Base-by-base conservation (phyloP, 805 yeast genomes). In the Cyberlindnera maritima region DNA sequence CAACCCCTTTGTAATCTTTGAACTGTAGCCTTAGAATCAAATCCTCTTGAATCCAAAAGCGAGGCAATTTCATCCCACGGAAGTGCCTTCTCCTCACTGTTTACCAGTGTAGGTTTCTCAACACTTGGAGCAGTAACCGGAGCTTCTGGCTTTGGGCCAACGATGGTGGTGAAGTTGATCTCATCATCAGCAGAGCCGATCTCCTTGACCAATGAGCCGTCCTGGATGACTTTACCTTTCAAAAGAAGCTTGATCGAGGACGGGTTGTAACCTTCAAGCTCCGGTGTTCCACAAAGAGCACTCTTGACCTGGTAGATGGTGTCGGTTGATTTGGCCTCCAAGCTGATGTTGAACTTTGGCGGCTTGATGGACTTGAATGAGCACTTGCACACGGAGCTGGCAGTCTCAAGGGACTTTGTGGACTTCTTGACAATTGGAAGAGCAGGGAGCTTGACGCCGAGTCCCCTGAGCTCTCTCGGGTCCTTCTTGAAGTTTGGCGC, bases 291-390 rank as follows among this genome's bases (percentile, higher is more conserved):
- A 1, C 61, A 49, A n/a, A 66, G 46, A 19, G 53, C 58, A 17
- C 58, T 44, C 49, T 71, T 71, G 17, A 69, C 61, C 41, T 64
- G 65, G 31, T 55, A 50, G 17, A 70, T 56, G 0, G 75, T 66
- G 9, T 62, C 66, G 12, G 59, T 55, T 1, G 52, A 33, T 21
- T 49, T 36, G n/a, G 62, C 56, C 19, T 60, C 51, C 19, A 62
- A 51, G 14, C 60, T 53, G 14, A 68, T 52, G 33, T 67, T 62
- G 63, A 87, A 85, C 59, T 82, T 86, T 6, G 96, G 96, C 4
- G 84, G 78, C 56, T 82, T 80, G 45, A 88, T 76, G 26, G 91
- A 84, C 63, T 83, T 84, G 60, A 88, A 71, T 4, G 63, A 57
- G 14, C 76, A 65, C 13, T 52, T 48, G 17, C 37, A 21, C 8